Percentiles rank a stretch among this genome's conserved stretches.
phyloP scores from a whole-genome alignment of 2,329 filamentous ascomycete species.

The Magnaporthales sp. region DNA sequence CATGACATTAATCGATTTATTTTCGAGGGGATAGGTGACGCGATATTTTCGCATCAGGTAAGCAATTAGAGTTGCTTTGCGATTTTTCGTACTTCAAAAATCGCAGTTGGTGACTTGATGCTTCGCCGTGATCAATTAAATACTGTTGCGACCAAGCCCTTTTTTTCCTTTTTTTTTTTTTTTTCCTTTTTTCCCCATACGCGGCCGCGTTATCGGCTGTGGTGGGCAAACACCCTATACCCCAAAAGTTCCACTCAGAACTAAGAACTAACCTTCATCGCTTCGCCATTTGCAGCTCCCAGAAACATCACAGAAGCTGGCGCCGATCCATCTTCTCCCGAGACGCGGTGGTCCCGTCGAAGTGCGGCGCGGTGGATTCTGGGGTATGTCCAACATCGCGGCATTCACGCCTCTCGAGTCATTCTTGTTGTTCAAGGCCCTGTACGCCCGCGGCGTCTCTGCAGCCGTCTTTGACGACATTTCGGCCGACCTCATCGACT shows the following conservation, averaged over 20 bases:
- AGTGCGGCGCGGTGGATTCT: conserved; percentile 22
- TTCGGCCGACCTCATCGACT: conserved; percentile 57
- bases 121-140: not conserved
- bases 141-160: not conserved
- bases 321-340: conserved; percentile 25
- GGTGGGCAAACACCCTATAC: not conserved
- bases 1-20: not conserved
- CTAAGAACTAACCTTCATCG: not conserved
- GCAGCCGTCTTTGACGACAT: conserved; percentile 24
- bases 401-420: conserved; percentile 26
- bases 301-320: conserved; percentile 19
- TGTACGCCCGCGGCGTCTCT: conserved; percentile 20
- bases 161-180: not conserved
- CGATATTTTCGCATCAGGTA: not conserved
- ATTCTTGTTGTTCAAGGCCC: conserved; percentile 23
- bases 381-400: conserved; percentile 24
- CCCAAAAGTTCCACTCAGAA: not conserved
- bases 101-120: not conserved
- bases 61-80: not conserved
- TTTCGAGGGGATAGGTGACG: not conserved
- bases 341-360: conserved; percentile 23
- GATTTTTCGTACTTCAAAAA: not conserved
- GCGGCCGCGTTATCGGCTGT: not conserved
- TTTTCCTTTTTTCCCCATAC: not conserved
- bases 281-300: not conserved